Conservation (phyloP, 768 basidiomycete species). For the Cytidiella melzeri region DNA sequence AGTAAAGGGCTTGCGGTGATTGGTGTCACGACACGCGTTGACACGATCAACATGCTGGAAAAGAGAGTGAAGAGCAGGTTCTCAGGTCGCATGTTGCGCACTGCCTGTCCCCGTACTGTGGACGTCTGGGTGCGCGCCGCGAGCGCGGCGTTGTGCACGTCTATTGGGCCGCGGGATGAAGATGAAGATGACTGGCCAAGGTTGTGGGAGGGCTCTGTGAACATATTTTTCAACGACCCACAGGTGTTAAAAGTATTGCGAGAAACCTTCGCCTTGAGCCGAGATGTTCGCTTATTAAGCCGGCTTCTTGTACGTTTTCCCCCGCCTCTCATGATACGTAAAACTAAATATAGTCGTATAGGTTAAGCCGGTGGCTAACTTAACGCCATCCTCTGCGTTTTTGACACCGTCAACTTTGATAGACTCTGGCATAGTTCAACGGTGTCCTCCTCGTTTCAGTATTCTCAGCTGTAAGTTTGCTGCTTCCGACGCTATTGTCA, state of each 20-base stretch:
- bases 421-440: slow-evolving; percentile 43
- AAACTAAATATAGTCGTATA: too few relatives aligned
- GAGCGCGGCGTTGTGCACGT: slow-evolving; percentile 37
- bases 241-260: slow-evolving; percentile 39
- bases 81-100: slow-evolving; percentile 83
- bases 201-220: slow-evolving; percentile 53
- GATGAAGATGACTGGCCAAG: slow-evolving; percentile 53
- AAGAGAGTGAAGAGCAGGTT: slow-evolving; percentile 98
- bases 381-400: slow-evolving; percentile 49
- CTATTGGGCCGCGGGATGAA: slow-evolving; percentile 16
- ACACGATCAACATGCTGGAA: slow-evolving; percentile 84
- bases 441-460: slow-evolving; percentile 46
- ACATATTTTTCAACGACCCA: slow-evolving; percentile 48
- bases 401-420: slow-evolving; percentile 41
- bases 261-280: slow-evolving; percentile 56
- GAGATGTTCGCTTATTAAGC: slow-evolving; percentile 52
- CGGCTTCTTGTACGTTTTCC: slow-evolving; percentile 51
- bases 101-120: slow-evolving; percentile 51
- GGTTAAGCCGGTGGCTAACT: slow-evolving; percentile 37
- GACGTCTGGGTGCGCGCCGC: slow-evolving; percentile 47
- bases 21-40: slow-evolving; percentile 81
- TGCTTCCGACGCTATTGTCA: neutral
- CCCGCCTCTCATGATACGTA: too few relatives aligned
- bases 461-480: slow-evolving; percentile 45
- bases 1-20: slow-evolving; percentile 76